Percentiles rank a stretch among this genome's conserved stretches.
These are phyloP conservation scores for Fusarium secorum DNA, from an alignment of 2,329 filamentous ascomycete species.

Conservation along the genomic window DNA sequence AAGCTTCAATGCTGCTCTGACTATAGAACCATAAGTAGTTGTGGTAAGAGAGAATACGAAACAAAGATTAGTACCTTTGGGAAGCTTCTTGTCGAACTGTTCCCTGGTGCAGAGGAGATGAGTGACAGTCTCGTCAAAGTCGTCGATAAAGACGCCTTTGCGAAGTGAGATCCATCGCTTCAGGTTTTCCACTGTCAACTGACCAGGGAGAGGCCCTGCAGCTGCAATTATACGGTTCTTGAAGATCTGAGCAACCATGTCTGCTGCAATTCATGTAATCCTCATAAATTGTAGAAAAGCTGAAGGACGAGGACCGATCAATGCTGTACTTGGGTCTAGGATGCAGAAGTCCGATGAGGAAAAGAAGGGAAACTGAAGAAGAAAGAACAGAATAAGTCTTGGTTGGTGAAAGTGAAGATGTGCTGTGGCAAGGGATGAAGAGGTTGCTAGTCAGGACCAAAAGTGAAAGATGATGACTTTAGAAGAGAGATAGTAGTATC, in stretches of 20 bases:
- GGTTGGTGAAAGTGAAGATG: not conserved
- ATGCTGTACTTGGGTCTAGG: not conserved
- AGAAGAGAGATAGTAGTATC: not conserved
- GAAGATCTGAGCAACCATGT: slow-evolving; percentile 56
- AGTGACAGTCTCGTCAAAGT: slow-evolving; percentile 66
- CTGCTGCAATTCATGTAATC: not conserved
- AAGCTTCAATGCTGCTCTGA: slow-evolving; percentile 50
- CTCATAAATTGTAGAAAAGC: not conserved
- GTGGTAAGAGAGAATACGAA: not conserved
- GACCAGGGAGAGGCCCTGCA: slow-evolving; percentile 64
- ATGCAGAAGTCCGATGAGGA: not conserved
- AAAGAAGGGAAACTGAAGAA: not conserved
- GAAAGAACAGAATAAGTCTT: not conserved
- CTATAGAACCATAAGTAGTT: slow-evolving; percentile 30
- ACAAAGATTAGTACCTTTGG: slow-evolving; percentile 45
- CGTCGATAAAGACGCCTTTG: slow-evolving; percentile 64
- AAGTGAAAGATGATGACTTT: not conserved
- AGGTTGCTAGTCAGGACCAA: not conserved
- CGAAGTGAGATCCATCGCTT: slow-evolving; percentile 70
- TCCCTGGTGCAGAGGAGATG: slow-evolving; percentile 74
- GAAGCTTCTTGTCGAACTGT: slow-evolving; percentile 61
- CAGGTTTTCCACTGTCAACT: slow-evolving; percentile 63
- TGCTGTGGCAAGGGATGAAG: not conserved
- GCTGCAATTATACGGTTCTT: slow-evolving; percentile 62
- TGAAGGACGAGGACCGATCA: not conserved